A percentile compares a stretch with the other conserved stretches of the same genome.
Conservation (phyloP, 768 basidiomycete genomes). For the Mrakia gelida region DNA sequence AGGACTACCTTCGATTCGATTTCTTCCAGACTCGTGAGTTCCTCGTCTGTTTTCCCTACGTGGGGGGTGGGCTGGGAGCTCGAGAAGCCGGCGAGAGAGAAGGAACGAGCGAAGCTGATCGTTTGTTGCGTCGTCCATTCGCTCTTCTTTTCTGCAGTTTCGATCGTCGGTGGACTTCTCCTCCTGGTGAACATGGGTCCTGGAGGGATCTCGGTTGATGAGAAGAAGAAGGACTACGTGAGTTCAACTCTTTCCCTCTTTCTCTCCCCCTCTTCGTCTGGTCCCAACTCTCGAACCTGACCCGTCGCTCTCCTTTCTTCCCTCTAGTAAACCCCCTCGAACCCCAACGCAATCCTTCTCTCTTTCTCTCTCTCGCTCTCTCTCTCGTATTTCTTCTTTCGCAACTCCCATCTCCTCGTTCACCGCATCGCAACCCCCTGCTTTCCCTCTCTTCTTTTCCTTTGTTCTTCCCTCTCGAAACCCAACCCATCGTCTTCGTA, state of each 20-base stretch:
- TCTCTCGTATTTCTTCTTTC: too few species aligned
- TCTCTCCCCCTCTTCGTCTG: not conserved
- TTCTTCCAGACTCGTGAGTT: slow-evolving; percentile 57
- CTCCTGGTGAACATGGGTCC: slow-evolving; percentile 98
- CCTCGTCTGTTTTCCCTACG: slow-evolving; percentile 56
- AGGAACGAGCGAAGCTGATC: not conserved
- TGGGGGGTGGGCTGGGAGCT: not conserved
- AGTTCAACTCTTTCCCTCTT: not conserved
- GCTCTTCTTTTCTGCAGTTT: slow-evolving; percentile 41
- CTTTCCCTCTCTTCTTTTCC: too few species aligned
- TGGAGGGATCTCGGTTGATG: slow-evolving; percentile 94
- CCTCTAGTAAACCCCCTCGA: too few species aligned
- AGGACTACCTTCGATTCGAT: slow-evolving; percentile 98
- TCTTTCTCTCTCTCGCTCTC: too few species aligned
- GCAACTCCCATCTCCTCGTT: too few species aligned
- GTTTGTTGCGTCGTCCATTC: not conserved
- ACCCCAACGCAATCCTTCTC: too few species aligned
- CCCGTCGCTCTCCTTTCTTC: too few species aligned
- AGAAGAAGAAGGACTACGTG: slow-evolving; percentile 91
- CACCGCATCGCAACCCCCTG: too few species aligned
- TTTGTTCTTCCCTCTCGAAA: too few species aligned
- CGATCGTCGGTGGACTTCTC: slow-evolving; percentile 95
- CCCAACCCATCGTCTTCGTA: too few species aligned
- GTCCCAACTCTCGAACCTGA: too few species aligned
- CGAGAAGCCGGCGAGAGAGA: too few species aligned